Conservation (phyloP, 1,284 basidiomycete species). For the Melampsora medusae region DNA sequence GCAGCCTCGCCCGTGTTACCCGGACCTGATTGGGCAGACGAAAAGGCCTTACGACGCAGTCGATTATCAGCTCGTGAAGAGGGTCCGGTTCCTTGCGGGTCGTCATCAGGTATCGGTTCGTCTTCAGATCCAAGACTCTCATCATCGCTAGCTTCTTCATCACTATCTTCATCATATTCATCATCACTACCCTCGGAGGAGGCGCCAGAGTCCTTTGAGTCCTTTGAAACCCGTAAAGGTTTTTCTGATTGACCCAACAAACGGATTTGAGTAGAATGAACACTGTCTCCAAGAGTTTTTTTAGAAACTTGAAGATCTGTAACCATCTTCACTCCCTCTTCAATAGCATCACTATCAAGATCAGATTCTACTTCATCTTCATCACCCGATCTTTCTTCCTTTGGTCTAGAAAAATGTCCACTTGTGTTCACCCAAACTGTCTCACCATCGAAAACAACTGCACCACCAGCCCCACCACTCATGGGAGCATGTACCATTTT, state of each 20-base stretch:
- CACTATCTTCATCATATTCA: slow-evolving; percentile 48
- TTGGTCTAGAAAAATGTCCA: slow-evolving; percentile 76
- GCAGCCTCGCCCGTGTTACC: slow-evolving; percentile 47
- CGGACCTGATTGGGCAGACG: slow-evolving; percentile 24
- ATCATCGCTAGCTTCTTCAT: slow-evolving; percentile 50
- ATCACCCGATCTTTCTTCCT: slow-evolving; percentile 60
- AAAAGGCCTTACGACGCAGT: slow-evolving; percentile 15
- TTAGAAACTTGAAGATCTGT: slow-evolving; percentile 87
- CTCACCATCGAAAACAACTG: slow-evolving; percentile 96
- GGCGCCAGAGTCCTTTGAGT: slow-evolving; percentile 45
- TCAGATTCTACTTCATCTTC: slow-evolving; percentile 59
- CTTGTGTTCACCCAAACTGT: slow-evolving; percentile 97
- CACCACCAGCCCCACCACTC: slow-evolving; percentile 74
- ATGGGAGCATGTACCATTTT: slow-evolving; percentile 95
- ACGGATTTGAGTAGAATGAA: slow-evolving; percentile 76
- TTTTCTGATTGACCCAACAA: slow-evolving; percentile 77
- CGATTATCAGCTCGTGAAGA: slow-evolving; percentile 38
- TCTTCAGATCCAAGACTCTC: slow-evolving; percentile 49
- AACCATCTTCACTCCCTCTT: slow-evolving; percentile 96
- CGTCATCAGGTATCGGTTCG: slow-evolving; percentile 45
- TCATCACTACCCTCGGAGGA: slow-evolving; percentile 41
- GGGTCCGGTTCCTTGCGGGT: slow-evolving; percentile 23
- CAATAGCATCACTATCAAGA: slow-evolving; percentile 56
- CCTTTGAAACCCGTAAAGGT: slow-evolving; percentile 58
- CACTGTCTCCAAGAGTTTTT: slow-evolving; percentile 77